phyloP scores from a whole-genome alignment of 352 stramenopile species.

The Globisporangium cylindrosporum region DNA sequence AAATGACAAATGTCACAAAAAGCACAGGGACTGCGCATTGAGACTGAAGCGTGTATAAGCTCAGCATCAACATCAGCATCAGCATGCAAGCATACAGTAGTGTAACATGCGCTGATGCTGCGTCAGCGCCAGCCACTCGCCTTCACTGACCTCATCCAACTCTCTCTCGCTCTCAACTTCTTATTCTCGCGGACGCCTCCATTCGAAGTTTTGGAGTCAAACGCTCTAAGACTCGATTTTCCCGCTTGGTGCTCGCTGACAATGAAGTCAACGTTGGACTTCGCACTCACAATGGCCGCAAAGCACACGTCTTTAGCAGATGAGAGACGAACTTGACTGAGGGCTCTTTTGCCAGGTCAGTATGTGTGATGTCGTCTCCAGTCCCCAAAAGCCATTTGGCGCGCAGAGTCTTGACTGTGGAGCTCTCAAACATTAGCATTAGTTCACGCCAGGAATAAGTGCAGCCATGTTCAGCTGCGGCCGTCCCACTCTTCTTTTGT shows the following conservation, averaged over 20 bases:
- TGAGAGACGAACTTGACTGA: neutral
- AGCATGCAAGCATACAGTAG: neutral
- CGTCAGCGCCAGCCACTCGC: neutral
- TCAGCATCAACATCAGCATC: neutral
- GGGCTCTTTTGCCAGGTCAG: neutral
- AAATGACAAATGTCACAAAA: neutral
- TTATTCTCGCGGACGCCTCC: neutral
- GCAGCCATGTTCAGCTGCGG: constrained; percentile 9
- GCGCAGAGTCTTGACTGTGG: neutral
- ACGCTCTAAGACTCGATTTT: neutral
- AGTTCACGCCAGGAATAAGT: constrained; percentile 2
- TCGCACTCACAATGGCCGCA: neutral
- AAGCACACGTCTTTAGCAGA: neutral
- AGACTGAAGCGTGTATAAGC: neutral
- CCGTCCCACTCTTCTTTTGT: neutral
- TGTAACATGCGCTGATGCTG: neutral
- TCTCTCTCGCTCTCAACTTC: neutral
- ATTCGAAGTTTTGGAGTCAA: neutral
- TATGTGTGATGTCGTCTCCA: neutral
- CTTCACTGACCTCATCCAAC: neutral
- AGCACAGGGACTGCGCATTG: neutral
- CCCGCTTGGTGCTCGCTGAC: neutral
- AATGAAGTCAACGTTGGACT: neutral
- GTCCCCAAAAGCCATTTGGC: neutral
- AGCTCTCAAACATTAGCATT: neutral